phyloP scores from a whole-genome alignment of 2,329 filamentous ascomycete species.

The Metarhizium sp. region DNA sequence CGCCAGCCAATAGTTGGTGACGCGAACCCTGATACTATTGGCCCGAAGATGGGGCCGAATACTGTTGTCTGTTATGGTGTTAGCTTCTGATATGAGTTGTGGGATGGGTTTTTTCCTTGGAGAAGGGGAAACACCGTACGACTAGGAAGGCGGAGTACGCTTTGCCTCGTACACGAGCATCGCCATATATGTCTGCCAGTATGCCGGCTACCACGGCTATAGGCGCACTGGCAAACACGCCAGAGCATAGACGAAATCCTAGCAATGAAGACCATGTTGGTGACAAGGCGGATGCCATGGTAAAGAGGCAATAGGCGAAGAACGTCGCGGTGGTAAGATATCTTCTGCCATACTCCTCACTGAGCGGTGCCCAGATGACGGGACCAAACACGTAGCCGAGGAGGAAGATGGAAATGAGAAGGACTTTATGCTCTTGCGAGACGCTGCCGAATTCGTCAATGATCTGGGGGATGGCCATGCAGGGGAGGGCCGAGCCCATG shows the following conservation, averaged over 20 bases:
- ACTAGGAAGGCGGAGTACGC: conserved; percentile 42
- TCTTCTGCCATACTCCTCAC: conserved; percentile 53
- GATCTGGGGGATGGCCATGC: conserved; percentile 52
- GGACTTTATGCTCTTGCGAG: conserved; percentile 32
- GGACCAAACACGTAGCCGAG: conserved; percentile 54
- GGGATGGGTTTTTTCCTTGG: neutral
- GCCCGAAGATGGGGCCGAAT: conserved; percentile 57
- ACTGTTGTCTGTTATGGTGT: conserved; percentile 40
- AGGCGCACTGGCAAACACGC: conserved; percentile 45
- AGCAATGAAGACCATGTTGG: conserved; percentile 43
- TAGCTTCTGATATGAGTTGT: neutral
- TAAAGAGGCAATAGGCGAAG: conserved; percentile 37
- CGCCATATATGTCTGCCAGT: conserved; percentile 56
- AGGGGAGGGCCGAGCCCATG: conserved; percentile 54
- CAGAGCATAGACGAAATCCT: conserved; percentile 44
- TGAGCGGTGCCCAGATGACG: conserved; percentile 54
- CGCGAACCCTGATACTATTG: conserved; percentile 55
- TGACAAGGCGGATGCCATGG: conserved; percentile 46
- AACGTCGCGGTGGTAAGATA: conserved; percentile 36
- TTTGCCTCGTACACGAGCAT: conserved; percentile 16
- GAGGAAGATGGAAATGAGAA: conserved; percentile 55
- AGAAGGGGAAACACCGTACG: conserved; percentile 20
- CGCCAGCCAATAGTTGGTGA: conserved; percentile 52
- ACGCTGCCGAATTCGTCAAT: conserved; percentile 46
- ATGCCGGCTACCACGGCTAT: conserved; percentile 55